Evolutionary conservation across 805 yeast genomes (phyloP), one percentile per base, ranked within the genome.

Genomic region (Teunomyces lycoperdinae): DNA sequence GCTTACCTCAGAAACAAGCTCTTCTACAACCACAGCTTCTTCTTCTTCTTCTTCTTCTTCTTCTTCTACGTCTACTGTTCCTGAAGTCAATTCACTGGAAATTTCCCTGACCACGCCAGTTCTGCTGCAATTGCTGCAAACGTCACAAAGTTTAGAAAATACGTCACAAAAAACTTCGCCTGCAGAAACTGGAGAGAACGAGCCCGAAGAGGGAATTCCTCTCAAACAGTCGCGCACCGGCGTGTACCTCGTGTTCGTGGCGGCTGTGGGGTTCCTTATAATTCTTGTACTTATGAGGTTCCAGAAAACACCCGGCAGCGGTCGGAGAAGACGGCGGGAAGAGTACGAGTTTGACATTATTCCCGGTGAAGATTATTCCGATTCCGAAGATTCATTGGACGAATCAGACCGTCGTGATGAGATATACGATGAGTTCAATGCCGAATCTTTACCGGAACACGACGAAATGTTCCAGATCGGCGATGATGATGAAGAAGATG

Each of bases 321-420:
- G 68, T 11, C 56, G 66, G 30, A 69, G 86, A 60, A 69, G 90
- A 67, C 81, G 85, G 58, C 80, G 85, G 57, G 89, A 84, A 34
- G 81, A 81, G 46, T 84, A 79, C 58, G 94, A 87, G 60, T 84
- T 87, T 59, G 95, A 87, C 60, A 81, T 86, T 42, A 87, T 87
- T 40, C 85, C 83, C 14, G 85, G 86, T 6, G 87, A 84, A 52
- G 81, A 77, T 44, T 74, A 74, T 52, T 64, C 66, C 42, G 77
- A 73, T 44, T 66, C 70, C 44, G 74, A 67, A 13, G 72, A 63
- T 30, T 63, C 60, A 52, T 58, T 69, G 28, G 78, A 71, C 45
- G 46, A 61, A 46, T 54, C 54, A 31, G 51, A 48, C n/a, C 45
- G 45, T n/a, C 46, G 33, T 29, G 48, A 46, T 42, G 48, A 75